phyloP scores from a whole-genome alignment of 495 filamentous ascomycete species.

The Hypomontagnella submonticulosa region DNA sequence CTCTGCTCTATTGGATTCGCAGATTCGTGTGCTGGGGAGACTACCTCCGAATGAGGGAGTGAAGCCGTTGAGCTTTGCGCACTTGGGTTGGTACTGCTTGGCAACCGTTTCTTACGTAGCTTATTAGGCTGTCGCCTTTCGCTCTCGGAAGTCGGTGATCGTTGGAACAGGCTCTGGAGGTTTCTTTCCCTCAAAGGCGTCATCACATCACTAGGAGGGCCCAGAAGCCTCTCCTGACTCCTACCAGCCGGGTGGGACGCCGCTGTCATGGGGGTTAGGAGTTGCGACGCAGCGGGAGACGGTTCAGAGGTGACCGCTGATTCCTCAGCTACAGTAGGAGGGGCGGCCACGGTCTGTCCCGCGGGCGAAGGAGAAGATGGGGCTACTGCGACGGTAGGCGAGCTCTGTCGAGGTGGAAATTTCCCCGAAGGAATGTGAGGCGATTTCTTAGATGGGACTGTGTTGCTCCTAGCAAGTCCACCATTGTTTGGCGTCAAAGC shows the following conservation, averaged over 20 bases:
- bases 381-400: conserved; percentile 40
- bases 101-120: conserved; percentile 82
- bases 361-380: conserved; percentile 42
- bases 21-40: conserved; percentile 51
- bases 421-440: conserved; percentile 69
- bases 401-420: conserved; percentile 63
- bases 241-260: conserved; percentile 48
- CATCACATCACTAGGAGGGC: conserved; percentile 54
- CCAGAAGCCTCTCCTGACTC: conserved; percentile 62
- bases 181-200: conserved; percentile 79
- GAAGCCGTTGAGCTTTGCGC: conserved; percentile 88
- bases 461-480: conserved; percentile 91
- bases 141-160: conserved; percentile 72
- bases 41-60: conserved; percentile 60
- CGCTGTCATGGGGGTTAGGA: conserved; percentile 34
- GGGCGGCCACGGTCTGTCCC: conserved; percentile 48
- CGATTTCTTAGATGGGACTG: conserved; percentile 91
- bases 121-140: conserved; percentile 81
- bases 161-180: conserved; percentile 72
- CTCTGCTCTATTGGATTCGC: conserved; percentile 53
- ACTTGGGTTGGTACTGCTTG: conserved; percentile 78
- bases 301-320: conserved; percentile 26
- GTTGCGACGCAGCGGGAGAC: conserved; percentile 42
- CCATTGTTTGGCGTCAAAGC: conserved; percentile 63
- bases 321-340: conserved; percentile 44